phyloP scores from a whole-genome alignment of 495 filamentous ascomycete genomes.

The Massariosphaeria phaeospora region DNA sequence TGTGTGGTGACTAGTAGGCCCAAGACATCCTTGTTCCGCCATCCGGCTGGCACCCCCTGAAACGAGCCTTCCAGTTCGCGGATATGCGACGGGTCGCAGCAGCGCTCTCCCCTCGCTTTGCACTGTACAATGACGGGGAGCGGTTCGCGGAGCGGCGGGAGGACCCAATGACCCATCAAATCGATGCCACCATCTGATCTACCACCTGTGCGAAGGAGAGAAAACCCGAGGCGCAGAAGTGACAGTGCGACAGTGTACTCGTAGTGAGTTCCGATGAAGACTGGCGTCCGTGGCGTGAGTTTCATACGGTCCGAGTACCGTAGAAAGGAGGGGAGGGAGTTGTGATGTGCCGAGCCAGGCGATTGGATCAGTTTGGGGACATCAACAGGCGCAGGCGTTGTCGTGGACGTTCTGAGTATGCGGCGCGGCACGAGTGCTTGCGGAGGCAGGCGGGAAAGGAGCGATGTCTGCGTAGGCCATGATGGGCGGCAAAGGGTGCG shows the following conservation, averaged over 20 bases:
- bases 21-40: constrained; percentile 55
- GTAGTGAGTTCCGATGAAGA: constrained; percentile 63
- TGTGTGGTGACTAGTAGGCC: constrained; percentile 56
- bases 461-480: not conserved
- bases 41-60: constrained; percentile 62
- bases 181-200: constrained; percentile 76
- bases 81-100: constrained; percentile 58
- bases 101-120: constrained; percentile 49
- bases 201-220: constrained; percentile 67
- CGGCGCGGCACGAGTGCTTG: constrained; percentile 7
- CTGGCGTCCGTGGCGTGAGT: constrained; percentile 48
- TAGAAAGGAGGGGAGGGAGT: constrained; percentile 66
- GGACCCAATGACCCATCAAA: constrained; percentile 72
- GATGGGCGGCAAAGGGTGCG: constrained; percentile 4
- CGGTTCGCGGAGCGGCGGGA: constrained; percentile 48
- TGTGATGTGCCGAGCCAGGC: constrained; percentile 46
- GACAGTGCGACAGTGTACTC: constrained; percentile 69
- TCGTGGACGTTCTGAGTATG: constrained; percentile 1
- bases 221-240: constrained; percentile 60
- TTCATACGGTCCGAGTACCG: constrained; percentile 58
- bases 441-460: not conserved
- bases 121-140: constrained; percentile 74
- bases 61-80: constrained; percentile 85
- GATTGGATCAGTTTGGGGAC: constrained; percentile 40
- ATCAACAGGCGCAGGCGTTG: not conserved